A percentile compares a stretch with the other conserved stretches of the same genome.
These are phyloP conservation scores for Oryza longistaminata DNA, from an alignment of 176 grass and related monocot genomes.

Conservation along the genomic window DNA sequence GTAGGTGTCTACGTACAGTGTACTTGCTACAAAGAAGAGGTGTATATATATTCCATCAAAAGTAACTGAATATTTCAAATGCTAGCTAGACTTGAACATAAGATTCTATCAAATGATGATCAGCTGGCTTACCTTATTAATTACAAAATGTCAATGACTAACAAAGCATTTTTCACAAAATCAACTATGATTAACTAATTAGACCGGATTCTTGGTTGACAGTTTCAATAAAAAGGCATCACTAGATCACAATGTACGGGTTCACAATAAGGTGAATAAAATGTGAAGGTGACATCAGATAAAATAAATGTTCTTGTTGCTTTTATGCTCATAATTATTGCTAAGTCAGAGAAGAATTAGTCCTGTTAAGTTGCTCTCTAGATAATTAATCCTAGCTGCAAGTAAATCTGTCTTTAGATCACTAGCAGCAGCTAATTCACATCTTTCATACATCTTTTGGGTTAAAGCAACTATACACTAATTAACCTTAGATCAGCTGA, in stretches of 20 bases:
- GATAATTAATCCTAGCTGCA: background rate
- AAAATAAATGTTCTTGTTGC: background rate
- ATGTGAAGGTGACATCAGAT: background rate
- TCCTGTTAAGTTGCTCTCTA: conserved; percentile 1
- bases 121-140: background rate
- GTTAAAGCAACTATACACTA: background rate
- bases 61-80: conserved; percentile 22
- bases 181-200: background rate
- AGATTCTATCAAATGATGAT: conserved; percentile 7
- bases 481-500: background rate
- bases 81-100: background rate
- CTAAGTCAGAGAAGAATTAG: background rate
- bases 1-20: background rate
- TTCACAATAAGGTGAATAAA: background rate
- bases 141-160: background rate
- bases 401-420: background rate
- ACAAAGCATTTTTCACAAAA: background rate
- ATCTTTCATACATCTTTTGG: conserved; percentile 3
- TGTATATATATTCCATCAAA: background rate
- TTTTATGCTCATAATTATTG: background rate
- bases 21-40: background rate
- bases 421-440: background rate
- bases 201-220: conserved; percentile 6
- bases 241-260: background rate
- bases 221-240: conserved; percentile 18